These are phyloP conservation scores for Paramarasmius palmivorus DNA, from an alignment of 1,284 basidiomycete species.

Conservation along the genomic window DNA sequence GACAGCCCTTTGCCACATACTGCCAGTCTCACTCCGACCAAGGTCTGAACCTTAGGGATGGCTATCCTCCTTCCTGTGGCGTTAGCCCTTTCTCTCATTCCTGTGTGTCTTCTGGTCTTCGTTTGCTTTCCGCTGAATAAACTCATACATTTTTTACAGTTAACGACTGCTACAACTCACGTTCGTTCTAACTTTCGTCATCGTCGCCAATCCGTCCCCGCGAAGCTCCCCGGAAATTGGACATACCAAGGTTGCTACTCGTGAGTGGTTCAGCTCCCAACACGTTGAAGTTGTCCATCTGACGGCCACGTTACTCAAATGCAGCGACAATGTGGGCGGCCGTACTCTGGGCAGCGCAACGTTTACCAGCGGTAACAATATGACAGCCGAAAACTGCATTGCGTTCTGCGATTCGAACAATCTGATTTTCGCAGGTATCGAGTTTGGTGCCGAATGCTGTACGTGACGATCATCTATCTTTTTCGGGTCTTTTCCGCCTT, in stretches of 20 bases:
- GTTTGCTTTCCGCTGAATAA: constrained; percentile 5
- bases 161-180: constrained; percentile 25
- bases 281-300: constrained; percentile 7
- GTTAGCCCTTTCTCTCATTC: constrained; percentile 32
- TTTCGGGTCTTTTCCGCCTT: neutral
- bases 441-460: constrained; percentile 63
- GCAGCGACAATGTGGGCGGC: constrained; percentile 40
- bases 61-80: constrained; percentile 29
- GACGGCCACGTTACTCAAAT: constrained; percentile 33
- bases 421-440: constrained; percentile 65
- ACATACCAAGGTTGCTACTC: constrained; percentile 63
- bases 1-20: neutral
- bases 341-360: constrained; percentile 53
- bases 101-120: constrained; percentile 28
- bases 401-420: constrained; percentile 51
- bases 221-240: constrained; percentile 53
- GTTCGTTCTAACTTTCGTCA: constrained; percentile 22
- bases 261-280: constrained; percentile 38
- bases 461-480: constrained; percentile 21
- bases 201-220: constrained; percentile 40
- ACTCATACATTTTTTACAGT: constrained; percentile 19
- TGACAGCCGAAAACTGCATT: constrained; percentile 69
- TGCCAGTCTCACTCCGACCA: constrained; percentile 2
- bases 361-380: constrained; percentile 45
- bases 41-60: constrained; percentile 22